Conservation (phyloP, 2,329 filamentous ascomycete species). For the Dactylellina leptospora region DNA sequence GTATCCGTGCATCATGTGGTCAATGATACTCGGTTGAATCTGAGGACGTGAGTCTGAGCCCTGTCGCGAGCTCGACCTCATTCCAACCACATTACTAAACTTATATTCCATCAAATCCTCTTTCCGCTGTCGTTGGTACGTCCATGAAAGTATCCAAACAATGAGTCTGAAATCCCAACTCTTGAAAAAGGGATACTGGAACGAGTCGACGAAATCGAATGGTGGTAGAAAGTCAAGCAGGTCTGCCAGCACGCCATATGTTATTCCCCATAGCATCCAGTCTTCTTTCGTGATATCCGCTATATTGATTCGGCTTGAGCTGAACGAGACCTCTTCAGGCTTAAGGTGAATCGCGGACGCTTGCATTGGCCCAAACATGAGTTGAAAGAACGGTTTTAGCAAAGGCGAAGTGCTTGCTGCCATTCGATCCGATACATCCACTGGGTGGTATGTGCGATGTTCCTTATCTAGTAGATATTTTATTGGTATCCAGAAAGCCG, state of each 20-base stretch:
- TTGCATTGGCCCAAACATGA: slow-evolving; percentile 72
- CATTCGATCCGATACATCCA: slow-evolving; percentile 71
- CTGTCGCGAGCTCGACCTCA: slow-evolving; percentile 3
- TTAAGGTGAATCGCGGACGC: slow-evolving; percentile 72
- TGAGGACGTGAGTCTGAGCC: not conserved
- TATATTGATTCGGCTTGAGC: slow-evolving; percentile 67
- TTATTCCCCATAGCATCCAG: slow-evolving; percentile 74
- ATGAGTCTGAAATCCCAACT: slow-evolving; percentile 69
- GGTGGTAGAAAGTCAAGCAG: slow-evolving; percentile 74
- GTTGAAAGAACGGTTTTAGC: slow-evolving; percentile 66
- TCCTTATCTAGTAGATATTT: slow-evolving; percentile 69
- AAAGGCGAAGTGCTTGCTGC: slow-evolving; percentile 67
- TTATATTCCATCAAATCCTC: slow-evolving; percentile 50
- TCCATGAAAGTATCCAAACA: slow-evolving; percentile 69
- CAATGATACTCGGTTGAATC: slow-evolving; percentile 24
- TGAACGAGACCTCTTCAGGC: slow-evolving; percentile 68
- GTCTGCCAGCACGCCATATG: slow-evolving; percentile 73
- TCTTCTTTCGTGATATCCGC: slow-evolving; percentile 58
- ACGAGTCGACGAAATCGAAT: slow-evolving; percentile 68
- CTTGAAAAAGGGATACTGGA: slow-evolving; percentile 75
- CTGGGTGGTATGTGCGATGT: slow-evolving; percentile 70
- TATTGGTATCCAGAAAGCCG: slow-evolving; percentile 74
- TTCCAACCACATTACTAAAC: slow-evolving; percentile 41
- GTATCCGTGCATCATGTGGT: slow-evolving; percentile 41
- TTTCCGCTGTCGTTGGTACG: slow-evolving; percentile 66